Evolutionary conservation across 805 yeast genomes (phyloP).

Genomic region (Metschnikowia hibisci): DNA sequence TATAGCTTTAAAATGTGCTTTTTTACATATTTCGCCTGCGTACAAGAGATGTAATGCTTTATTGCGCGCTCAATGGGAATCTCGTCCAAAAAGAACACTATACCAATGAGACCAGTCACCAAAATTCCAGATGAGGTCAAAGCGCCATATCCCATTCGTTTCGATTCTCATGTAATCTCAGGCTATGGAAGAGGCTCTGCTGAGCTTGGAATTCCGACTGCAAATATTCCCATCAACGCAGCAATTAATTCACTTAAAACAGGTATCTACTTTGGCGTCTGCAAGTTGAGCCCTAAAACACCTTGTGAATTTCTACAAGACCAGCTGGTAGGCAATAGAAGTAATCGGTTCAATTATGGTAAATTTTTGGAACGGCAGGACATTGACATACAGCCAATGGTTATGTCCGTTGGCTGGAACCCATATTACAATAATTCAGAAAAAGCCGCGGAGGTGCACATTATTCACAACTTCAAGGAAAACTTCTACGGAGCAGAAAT

Average conservation of each 20-base stretch:
- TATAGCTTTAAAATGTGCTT: background rate
- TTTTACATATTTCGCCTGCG: background rate
- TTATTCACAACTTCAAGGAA: conserved; percentile 63
- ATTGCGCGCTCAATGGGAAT: background rate
- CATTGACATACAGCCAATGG: conserved; percentile 69
- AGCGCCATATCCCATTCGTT: conserved; percentile 48
- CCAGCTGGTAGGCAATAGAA: conserved; percentile 20
- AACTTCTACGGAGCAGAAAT: conserved; percentile 82
- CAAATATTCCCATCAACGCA: conserved; percentile 69
- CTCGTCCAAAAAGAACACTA: background rate
- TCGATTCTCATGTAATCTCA: conserved; percentile 49
- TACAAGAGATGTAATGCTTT: background rate
- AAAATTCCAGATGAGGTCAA: conserved; percentile 43
- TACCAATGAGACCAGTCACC: conserved; percentile 39
- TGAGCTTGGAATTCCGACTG: conserved; percentile 94
- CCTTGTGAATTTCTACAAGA: conserved; percentile 7
- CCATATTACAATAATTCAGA: conserved; percentile 80
- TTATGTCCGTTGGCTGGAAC: conserved; percentile 94
- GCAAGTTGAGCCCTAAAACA: conserved; percentile 28
- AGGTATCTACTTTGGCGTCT: conserved; percentile 92
- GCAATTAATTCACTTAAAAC: conserved; percentile 44
- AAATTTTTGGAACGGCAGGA: conserved; percentile 39
- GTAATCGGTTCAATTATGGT: conserved; percentile 58
- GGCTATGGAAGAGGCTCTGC: conserved; percentile 97
- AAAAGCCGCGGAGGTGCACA: conserved; percentile 84